A percentile compares a stretch with the other conserved stretches of the same genome.
phyloP scores from a whole-genome alignment of 2,329 filamentous ascomycete species.

The Neopestalotiopsis rosae region DNA sequence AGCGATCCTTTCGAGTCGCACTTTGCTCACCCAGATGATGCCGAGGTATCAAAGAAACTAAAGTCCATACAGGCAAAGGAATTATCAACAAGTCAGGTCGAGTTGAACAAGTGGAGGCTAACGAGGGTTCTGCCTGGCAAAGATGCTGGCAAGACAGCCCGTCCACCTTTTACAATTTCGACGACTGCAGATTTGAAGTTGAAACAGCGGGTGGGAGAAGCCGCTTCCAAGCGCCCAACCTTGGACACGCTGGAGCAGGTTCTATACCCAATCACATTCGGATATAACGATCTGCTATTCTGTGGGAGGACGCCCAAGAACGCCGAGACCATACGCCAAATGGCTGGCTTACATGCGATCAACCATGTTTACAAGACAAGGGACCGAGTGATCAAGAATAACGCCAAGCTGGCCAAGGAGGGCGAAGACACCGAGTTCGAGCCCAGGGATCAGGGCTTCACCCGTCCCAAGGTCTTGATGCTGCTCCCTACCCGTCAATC shows the following conservation, averaged over 20 bases:
- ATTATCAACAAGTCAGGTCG: conserved; percentile 56
- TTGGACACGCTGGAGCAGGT: conserved; percentile 69
- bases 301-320: conserved; percentile 74
- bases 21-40: conserved; percentile 72
- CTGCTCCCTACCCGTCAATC: conserved; percentile 88
- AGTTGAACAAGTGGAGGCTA: conserved; percentile 53
- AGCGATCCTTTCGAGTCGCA: conserved; percentile 81
- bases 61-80: conserved; percentile 53
- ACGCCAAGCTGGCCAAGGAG: conserved; percentile 74
- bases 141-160: conserved; percentile 37
- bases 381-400: conserved; percentile 92
- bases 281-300: conserved; percentile 81
- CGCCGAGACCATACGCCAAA: conserved; percentile 69
- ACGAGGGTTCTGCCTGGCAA: conserved; percentile 52
- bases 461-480: conserved; percentile 89
- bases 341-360: conserved; percentile 81
- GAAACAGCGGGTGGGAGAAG: conserved; percentile 71
- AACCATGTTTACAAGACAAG: conserved; percentile 96
- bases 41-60: conserved; percentile 59
- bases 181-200: conserved; percentile 60
- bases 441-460: conserved; percentile 92
- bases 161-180: conserved; percentile 41
- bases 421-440: conserved; percentile 70
- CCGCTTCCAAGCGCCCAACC: conserved; percentile 57
- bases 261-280: conserved; percentile 76